Evolutionary conservation across 2,329 filamentous ascomycete genomes (phyloP), one percentile per base, ranked within the genome.

Genomic region (Fusarium sp.): DNA sequence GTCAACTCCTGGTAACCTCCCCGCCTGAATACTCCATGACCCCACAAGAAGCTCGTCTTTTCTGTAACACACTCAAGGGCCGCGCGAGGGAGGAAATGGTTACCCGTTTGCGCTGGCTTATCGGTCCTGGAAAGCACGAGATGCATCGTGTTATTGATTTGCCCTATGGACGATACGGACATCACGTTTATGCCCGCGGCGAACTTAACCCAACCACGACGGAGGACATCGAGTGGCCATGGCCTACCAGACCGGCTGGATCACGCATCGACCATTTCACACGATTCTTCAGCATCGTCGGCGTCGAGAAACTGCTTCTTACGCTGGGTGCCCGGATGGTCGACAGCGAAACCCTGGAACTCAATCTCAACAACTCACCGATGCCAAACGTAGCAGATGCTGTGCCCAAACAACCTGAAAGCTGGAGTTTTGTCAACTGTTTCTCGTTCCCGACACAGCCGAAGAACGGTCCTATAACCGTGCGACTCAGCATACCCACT

Each of bases 361-460:
- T 75, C 27, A 66, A 70, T 11, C 44, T 76, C 12, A 55, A 55
- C 10, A 67, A 52, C 27, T 72, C 62, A 1, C 45, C 60, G 1
- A 58, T 63, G 48, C 56, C 53, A 7, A 44, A 58, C 6, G 46
- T 70, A 7, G 29, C 18, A 18, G 53, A 60, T 2, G 40, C 49
- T 16, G 24, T 62, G 4, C 44, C 70, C 5, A 49, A 60, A 6
- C 74, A 75, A 15, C 70, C 74, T 2, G 74, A 75, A n/a, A 75
- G 74, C 38, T 75, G 74, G 74, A 75, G 74, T 20, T 75, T 75
- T 8, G 74, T 75, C 34, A 67, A 75, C 20, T 75, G 74, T 30
- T 76, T 76, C 47, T 71, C 67, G 0, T 69, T 74, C 34, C 63
- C 67, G 3, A 51, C 63, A 1, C 53, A 71, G 12, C 54, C 70